Evolutionary conservation across 1,284 basidiomycete species (phyloP), one percentile per base, ranked within the genome.

Genomic region (Trichosporon sp.): DNA sequence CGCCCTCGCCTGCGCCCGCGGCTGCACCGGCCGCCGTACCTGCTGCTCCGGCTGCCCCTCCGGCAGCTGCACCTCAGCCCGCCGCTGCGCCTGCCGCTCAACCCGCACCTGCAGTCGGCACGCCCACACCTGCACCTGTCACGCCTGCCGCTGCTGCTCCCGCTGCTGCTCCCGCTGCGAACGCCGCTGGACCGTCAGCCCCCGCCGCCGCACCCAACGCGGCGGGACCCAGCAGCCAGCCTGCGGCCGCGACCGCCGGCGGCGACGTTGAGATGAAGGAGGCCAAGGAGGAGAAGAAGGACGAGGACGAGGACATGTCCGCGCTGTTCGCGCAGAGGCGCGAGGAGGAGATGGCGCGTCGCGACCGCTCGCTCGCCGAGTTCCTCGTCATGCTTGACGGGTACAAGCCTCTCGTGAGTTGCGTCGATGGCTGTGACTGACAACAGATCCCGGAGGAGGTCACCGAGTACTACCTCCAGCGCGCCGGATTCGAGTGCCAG

Each of bases 351-450:
- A 89, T 92, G 71, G 91, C 92, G 0, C 86, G 92, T 72, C 92
- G 76, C 42, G 78, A 97, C 81, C 87, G 92, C 63, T 95, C 92
- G 1, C 83, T 99, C 58, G 93, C 93, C 4, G 95, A 99, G 81
- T 95, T 99, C 78, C 87, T 99, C 84, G 86, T 95, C 63, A 92
- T 96, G 91, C 86, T 99, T 44, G 96, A 99, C 77, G 94, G 96
- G 56, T 98, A 98, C 81, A 93, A 97, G 76, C 97, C 97, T 42
- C 82, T 99, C 81, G 94, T 95, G 76, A 72, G 89, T 86, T 23
- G 18, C 1, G 29, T 32, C 12, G 3, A 18, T 13, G 25, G 13
- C 53, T 13, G 9, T 7, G 38, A 27, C 64, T 67, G 62, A 70
- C 65, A 5, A 4, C 78, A 97, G 93, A 95, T 99, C 75, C 97